phyloP scores from a whole-genome alignment of 2,329 filamentous ascomycete species.

The Paramyrothecium sp. region DNA sequence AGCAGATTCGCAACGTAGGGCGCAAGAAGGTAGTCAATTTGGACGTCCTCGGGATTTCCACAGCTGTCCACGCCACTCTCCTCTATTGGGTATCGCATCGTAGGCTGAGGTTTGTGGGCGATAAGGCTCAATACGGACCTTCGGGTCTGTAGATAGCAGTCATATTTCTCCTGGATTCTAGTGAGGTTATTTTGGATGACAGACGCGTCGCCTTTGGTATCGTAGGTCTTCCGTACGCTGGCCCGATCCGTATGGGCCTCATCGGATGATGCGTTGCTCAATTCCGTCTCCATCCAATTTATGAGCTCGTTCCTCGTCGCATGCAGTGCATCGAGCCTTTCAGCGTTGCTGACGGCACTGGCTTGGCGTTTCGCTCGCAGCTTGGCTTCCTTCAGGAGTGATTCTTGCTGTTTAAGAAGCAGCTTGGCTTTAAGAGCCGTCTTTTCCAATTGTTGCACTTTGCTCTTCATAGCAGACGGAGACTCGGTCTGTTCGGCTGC shows the following conservation, averaged over 20 bases:
- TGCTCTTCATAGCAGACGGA: slow-evolving; percentile 41
- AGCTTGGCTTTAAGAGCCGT: slow-evolving; percentile 58
- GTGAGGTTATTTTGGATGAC: slow-evolving; percentile 28
- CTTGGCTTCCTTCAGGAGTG: slow-evolving; percentile 48
- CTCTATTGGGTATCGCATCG: slow-evolving; percentile 18
- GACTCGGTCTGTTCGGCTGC: slow-evolving; percentile 36
- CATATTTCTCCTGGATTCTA: slow-evolving; percentile 53
- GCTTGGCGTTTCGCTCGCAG: slow-evolving; percentile 33
- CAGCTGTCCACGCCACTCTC: slow-evolving; percentile 7
- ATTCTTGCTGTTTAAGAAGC: slow-evolving; percentile 54
- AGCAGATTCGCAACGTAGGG: slow-evolving; percentile 57
- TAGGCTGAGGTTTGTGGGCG: slow-evolving; percentile 27
- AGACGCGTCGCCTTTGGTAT: not conserved
- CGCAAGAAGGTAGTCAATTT: slow-evolving; percentile 44
- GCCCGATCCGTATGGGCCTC: slow-evolving; percentile 19
- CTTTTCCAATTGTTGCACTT: slow-evolving; percentile 55
- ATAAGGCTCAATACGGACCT: slow-evolving; percentile 44
- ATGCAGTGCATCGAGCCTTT: slow-evolving; percentile 52
- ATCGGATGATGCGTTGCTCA: slow-evolving; percentile 48
- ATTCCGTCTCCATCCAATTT: slow-evolving; percentile 62
- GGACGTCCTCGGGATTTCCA: slow-evolving; percentile 12
- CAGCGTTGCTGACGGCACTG: slow-evolving; percentile 30
- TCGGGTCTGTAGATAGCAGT: slow-evolving; percentile 48
- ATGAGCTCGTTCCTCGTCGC: slow-evolving; percentile 60
- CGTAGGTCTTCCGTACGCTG: not conserved